phyloP scores from a whole-genome alignment of 192 early-diverging fungal species.

The Dissophora globulifera region DNA sequence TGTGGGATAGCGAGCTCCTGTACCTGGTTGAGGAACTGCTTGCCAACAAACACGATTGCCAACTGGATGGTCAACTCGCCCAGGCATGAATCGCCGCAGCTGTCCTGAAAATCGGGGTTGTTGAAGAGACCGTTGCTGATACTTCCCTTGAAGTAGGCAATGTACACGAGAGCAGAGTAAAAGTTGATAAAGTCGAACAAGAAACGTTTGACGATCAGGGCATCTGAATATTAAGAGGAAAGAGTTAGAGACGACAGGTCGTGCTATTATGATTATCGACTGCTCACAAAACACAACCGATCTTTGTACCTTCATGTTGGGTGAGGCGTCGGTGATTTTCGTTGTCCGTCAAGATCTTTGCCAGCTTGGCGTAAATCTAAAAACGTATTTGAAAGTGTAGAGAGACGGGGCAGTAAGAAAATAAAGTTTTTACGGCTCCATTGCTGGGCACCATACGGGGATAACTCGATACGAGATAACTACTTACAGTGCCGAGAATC shows the following conservation, averaged over 20 bases:
- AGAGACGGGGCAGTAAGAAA: too few species aligned
- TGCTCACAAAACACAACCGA: too few species aligned
- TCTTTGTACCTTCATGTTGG: constrained; percentile 57
- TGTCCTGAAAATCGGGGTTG: background rate
- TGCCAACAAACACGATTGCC: constrained; percentile 70
- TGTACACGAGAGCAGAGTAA: constrained; percentile 69
- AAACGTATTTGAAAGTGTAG: too few species aligned
- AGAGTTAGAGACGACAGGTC: background rate
- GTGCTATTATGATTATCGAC: too few species aligned
- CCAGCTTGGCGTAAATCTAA: constrained; percentile 41
- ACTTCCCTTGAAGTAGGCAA: constrained; percentile 59
- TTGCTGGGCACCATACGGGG: too few species aligned
- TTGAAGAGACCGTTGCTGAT: background rate
- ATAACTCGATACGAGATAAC: too few species aligned
- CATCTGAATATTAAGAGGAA: constrained; percentile 32
- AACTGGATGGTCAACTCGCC: constrained; percentile 67
- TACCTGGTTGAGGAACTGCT: constrained; percentile 60
- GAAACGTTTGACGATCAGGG: constrained; percentile 66
- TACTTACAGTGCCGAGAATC: constrained; percentile 61
- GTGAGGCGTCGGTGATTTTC: constrained; percentile 60
- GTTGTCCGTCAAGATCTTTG: constrained; percentile 51
- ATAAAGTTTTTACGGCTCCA: too few species aligned
- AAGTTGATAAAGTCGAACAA: constrained; percentile 73
- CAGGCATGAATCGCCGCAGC: constrained; percentile 56
- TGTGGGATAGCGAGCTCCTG: constrained; percentile 61